Evolutionary conservation across 163 green algal genomes (phyloP).

Genomic region (Scenedesmus sp.): DNA sequence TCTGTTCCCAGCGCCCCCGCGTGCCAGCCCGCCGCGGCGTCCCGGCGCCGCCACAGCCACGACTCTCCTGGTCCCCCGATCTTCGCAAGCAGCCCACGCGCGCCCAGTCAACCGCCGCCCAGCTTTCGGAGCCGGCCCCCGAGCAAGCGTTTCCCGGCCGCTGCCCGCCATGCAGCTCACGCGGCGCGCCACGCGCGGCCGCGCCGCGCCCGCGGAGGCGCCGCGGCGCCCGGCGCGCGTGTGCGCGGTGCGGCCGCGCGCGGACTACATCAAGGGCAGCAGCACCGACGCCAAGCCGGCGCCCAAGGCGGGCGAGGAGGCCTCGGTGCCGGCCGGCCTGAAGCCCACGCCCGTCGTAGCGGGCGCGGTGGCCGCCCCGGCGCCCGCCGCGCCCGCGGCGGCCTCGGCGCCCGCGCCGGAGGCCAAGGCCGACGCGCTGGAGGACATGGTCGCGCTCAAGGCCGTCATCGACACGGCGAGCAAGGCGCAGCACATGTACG

Average conservation of each 20-base stretch:
- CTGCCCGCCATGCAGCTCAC: too few relatives aligned
- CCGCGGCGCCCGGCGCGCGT: too few relatives aligned
- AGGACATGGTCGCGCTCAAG: slow-evolving; percentile 9
- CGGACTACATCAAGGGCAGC: slow-evolving; percentile 19
- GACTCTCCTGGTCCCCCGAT: too few relatives aligned
- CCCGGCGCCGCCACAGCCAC: too few relatives aligned
- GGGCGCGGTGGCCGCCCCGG: background rate
- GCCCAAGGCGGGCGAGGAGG: slow-evolving; percentile 8
- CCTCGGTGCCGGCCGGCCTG: background rate
- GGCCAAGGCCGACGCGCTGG: slow-evolving; percentile 11
- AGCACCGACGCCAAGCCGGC: background rate
- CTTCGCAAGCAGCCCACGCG: too few relatives aligned
- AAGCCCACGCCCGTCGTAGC: slow-evolving; percentile 5
- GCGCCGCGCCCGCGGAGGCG: too few relatives aligned
- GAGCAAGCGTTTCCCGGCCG: too few relatives aligned
- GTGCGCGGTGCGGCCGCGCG: background rate
- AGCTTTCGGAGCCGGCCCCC: too few relatives aligned
- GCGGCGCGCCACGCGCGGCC: too few relatives aligned
- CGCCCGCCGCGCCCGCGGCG: background rate
- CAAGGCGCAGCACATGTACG: slow-evolving; percentile 60
- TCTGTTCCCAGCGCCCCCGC: too few relatives aligned
- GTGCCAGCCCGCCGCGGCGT: too few relatives aligned
- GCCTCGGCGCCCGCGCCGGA: background rate
- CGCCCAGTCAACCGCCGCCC: too few relatives aligned
- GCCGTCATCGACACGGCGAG: slow-evolving; percentile 6